Base-by-base conservation (phyloP, 768 basidiomycete species). In the Dacryopinax primogenitus region DNA sequence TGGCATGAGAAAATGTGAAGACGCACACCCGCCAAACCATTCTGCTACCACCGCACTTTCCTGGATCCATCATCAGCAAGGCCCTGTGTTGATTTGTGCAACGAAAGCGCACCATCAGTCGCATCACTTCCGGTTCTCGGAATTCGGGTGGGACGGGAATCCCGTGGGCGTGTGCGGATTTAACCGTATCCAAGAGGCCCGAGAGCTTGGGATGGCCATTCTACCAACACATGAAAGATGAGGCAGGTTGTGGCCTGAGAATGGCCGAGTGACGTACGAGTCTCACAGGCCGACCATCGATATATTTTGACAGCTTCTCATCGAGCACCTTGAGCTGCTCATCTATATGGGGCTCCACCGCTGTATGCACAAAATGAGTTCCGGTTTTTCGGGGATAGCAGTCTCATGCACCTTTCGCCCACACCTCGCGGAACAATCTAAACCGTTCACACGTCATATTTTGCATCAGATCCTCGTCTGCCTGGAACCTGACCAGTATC, bases 1-100 rank as follows among this genome's bases (percentile, higher is more conserved):
- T 1, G 26, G 34, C 13, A 15, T 15, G 13, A 28, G 18, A 39
- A 62, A 1, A 28, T 11, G 6, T 3, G 32, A 21, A 16, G 23
- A 30, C 47, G 62, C 66, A 66, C 65, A 75, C 65, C 86, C 83
- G 76, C 82, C 79, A 72, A 87, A 92, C 88, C 89, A 91, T 73
- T 92, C 89, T 61, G 80, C 81, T 28, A 86, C 82, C 2, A 88
- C 84, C 21, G 87, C 88, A 64, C 78, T 78, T 75, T 92, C 86
- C 86, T 88, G 62, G 1, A 33, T 62, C 6, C 16, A n/a, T n/a
- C n/a, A n/a, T n/a, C 11, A 45, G 33, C 21, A 23, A 63, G 41
- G 33, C n/a, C 28, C 21, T 2, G 33, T 3, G 15, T 28, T 34
- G 1, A 13, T 23, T 30, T 64, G 26, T 30, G 2, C 36, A 64